These are phyloP conservation scores for Haplosporangium sp. DNA, from an alignment of 371 early-diverging fungal genomes.

Conservation along the genomic window DNA sequence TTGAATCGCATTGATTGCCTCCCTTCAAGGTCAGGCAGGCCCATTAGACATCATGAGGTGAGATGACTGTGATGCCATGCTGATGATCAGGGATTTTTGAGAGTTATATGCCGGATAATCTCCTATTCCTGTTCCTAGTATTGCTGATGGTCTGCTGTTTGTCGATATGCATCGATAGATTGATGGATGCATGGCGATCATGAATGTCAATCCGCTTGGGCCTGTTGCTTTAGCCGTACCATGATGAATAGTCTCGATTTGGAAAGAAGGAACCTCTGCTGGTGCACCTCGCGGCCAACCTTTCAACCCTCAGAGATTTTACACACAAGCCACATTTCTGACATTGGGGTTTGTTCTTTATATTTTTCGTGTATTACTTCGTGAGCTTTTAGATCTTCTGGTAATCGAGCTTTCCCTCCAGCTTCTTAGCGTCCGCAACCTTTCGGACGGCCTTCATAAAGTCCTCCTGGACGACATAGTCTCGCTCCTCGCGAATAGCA, in stretches of 20 bases:
- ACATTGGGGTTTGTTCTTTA: no score
- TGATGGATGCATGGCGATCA: neutral
- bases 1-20: no score
- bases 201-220: neutral
- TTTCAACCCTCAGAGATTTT: no score
- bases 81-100: no score
- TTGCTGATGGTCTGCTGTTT: conserved; percentile 1
- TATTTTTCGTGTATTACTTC: no score
- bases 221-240: neutral
- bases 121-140: no score
- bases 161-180: conserved; percentile 2
- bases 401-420: conserved; percentile 98
- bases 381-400: conserved; percentile 73
- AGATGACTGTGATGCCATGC: no score
- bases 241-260: conserved; percentile 1
- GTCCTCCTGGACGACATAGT: conserved; percentile 97
- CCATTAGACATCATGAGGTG: no score
- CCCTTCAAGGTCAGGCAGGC: no score
- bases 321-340: no score
- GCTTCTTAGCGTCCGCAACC: conserved; percentile 98
- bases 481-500: conserved; percentile 98
- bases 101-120: no score
- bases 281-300: no score
- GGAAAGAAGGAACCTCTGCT: neutral
- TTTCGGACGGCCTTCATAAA: conserved; percentile 99